These are phyloP conservation scores for Nicotiana sylvestris DNA, from an alignment of 257 asterid species.

Conservation along the genomic window DNA sequence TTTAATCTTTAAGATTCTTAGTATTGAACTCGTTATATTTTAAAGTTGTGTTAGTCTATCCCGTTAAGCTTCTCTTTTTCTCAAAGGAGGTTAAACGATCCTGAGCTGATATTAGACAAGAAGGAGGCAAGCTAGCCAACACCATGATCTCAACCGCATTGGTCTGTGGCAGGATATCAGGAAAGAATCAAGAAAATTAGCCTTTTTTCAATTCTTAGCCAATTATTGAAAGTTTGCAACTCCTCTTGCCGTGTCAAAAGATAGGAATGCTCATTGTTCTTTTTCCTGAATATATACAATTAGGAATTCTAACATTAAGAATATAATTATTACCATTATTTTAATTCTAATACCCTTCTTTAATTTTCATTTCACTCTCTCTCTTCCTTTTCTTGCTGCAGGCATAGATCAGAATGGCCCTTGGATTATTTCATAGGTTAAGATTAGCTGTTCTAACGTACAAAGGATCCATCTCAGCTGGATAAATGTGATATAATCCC, in stretches of 20 bases:
- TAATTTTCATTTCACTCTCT: not conserved
- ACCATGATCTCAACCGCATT: not conserved
- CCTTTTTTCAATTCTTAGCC: not conserved
- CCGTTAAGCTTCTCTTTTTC: too few species aligned
- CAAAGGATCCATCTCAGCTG: not conserved
- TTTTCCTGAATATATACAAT: not conserved
- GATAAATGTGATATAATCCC: not conserved
- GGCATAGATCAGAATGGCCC: not conserved
- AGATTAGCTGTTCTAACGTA: not conserved
- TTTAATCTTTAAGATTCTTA: too few species aligned
- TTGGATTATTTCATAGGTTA: not conserved
- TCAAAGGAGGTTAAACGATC: too few species aligned
- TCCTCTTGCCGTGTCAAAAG: not conserved
- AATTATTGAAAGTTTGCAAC: not conserved
- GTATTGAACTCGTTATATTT: too few species aligned
- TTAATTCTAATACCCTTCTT: not conserved
- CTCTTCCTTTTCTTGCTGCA: not conserved
- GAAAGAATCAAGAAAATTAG: not conserved
- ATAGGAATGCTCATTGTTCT: not conserved
- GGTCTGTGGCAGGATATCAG: not conserved
- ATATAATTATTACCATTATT: not conserved
- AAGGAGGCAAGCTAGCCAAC: not conserved
- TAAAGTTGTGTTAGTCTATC: too few species aligned
- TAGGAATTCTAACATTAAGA: not conserved
- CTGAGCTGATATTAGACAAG: not conserved